Evolutionary conservation across 1,284 basidiomycete genomes (phyloP).

Genomic region (Moesziomyces aphidis): DNA sequence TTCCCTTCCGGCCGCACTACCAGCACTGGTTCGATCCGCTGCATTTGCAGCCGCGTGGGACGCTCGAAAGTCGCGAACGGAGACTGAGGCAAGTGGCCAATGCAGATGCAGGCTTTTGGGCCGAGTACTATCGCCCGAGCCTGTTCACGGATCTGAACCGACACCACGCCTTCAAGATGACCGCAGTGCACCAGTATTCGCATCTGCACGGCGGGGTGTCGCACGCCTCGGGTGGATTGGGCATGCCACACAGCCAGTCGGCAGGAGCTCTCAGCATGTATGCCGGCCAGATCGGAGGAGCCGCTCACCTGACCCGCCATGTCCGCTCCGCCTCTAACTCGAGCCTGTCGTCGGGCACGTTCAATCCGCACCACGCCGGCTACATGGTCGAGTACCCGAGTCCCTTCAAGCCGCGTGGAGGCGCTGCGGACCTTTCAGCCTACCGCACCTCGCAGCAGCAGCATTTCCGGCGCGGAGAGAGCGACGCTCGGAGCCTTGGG

Average conservation of each 20-base stretch:
- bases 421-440: slow-evolving; percentile 11
- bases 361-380: slow-evolving; percentile 26
- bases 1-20: slow-evolving; percentile 48
- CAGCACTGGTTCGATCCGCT: slow-evolving; percentile 56
- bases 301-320: slow-evolving; percentile 23
- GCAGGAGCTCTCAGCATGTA: slow-evolving; percentile 37
- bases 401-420: slow-evolving; percentile 41
- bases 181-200: slow-evolving; percentile 60
- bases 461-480: slow-evolving; percentile 18
- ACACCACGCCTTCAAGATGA: slow-evolving; percentile 68
- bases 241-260: slow-evolving; percentile 36
- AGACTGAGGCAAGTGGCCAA: slow-evolving; percentile 57
- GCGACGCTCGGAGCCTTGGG: slow-evolving; percentile 21
- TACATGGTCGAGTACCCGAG: slow-evolving; percentile 38
- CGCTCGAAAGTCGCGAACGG: slow-evolving; percentile 36
- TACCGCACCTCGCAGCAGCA: slow-evolving; percentile 18
- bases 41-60: slow-evolving; percentile 37
- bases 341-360: slow-evolving; percentile 21
- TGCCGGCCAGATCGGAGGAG: slow-evolving; percentile 32
- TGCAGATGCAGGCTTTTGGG: slow-evolving; percentile 62
- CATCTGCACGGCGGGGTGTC: slow-evolving; percentile 22
- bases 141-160: slow-evolving; percentile 66
- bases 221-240: slow-evolving; percentile 21
- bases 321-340: slow-evolving; percentile 29
- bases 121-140: slow-evolving; percentile 65